Base-by-base conservation (phyloP, 805 yeast genomes). In the Starmera pachycereana region DNA sequence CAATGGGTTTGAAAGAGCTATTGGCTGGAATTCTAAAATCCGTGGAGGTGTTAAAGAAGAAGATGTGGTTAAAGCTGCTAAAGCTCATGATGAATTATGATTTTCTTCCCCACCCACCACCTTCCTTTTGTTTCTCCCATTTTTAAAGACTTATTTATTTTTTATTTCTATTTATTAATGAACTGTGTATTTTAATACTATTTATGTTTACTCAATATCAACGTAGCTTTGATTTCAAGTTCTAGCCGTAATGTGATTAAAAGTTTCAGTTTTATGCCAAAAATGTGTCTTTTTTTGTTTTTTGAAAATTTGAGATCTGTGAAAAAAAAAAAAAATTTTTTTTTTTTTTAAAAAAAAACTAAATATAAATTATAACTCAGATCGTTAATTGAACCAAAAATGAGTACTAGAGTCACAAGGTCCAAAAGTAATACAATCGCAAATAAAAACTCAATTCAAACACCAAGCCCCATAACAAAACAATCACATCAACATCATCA, bases 1-100 rank as follows among this genome's bases (percentile, higher is more conserved):
- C 25, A 80, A 81, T 55, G 90, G 90, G 1, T 83, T 83, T 51
- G 87, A 78, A 56, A 72, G 71, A 38, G 74, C 84, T 33, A 68
- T 60, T 37, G 68, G 72, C 12, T 82, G 89, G 88, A 57, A 60
- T 33, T 62, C 68, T 18, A 52, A 59, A 16, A 66, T 66, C 37
- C 55, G 57, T 37, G 51, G 54, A 35, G 71, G 69, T 44, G 56
- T 66, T 27, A 45, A 51, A 16, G 64, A 62, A 35, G 32, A 42
- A 10, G 60, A 57, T 29, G 13, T 50, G 11, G n/a, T 30, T 25
- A 31, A 32, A 32, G 19, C 16, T 14, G 19, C 12, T 12, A 12
- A n/a, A 10, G 33, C 11, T 12, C 16, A 32, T 13, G 33, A 32
- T 13, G 14, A 32, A 32, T n/a, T 32, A 16, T 16, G 16, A 32